These are phyloP conservation scores for Debaryomyces singareniensis DNA, from an alignment of 1,139 yeast genomes.

Conservation along the genomic window DNA sequence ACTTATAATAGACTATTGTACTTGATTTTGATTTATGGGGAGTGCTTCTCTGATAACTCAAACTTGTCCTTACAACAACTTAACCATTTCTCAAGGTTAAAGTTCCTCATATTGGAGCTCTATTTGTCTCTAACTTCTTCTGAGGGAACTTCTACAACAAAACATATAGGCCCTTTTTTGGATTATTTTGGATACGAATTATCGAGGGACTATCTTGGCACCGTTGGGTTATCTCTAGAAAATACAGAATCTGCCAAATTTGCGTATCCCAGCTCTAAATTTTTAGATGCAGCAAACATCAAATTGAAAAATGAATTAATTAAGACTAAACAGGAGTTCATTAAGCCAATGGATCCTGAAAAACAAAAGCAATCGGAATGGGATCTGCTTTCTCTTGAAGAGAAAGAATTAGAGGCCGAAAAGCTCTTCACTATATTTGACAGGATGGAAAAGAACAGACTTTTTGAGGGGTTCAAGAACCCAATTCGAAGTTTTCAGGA, in stretches of 20 bases:
- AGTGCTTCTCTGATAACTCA: too few species aligned
- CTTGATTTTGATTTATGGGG: too few species aligned
- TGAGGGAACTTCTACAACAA: too few species aligned
- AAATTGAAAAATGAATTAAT: too few species aligned
- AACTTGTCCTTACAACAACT: too few species aligned
- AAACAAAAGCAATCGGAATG: background rate
- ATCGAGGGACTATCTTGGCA: constrained; percentile 12
- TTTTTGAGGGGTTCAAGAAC: constrained; percentile 37
- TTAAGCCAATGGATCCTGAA: too few species aligned
- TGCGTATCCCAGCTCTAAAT: constrained; percentile 10
- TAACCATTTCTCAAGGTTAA: too few species aligned
- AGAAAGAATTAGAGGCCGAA: constrained; percentile 50
- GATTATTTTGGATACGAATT: constrained; percentile 19
- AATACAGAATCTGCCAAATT: constrained; percentile 11
- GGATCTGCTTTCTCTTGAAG: constrained; percentile 35
- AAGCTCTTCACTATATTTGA: constrained; percentile 44
- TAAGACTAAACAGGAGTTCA: too few species aligned
- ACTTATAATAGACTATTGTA: background rate
- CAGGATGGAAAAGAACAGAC: constrained; percentile 40
- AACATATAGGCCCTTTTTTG: too few species aligned
- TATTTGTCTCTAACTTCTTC: too few species aligned
- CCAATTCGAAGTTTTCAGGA: constrained; percentile 34
- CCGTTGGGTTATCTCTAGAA: constrained; percentile 7
- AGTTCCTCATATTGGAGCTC: too few species aligned
- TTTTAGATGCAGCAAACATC: constrained; percentile 17